Base-by-base conservation (phyloP, 306 rosid species). In the Ormosia emarginata region DNA sequence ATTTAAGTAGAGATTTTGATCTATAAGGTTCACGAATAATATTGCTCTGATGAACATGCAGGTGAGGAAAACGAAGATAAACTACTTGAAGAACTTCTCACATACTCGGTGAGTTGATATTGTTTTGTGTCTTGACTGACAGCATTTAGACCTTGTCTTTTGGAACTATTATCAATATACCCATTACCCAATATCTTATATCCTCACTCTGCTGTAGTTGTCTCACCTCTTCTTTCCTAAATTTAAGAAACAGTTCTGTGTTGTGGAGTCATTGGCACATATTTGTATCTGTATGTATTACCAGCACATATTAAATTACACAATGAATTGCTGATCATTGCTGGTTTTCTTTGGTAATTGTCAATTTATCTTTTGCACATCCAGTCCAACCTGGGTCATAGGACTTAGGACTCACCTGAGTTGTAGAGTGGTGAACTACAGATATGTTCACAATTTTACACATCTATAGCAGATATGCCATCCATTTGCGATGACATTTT, bases 41-140 rank as follows among this genome's bases (percentile, higher is more conserved):
- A 10, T 18, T 75, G 75, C 81, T 83, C 44, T 67, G 72, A 67
- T 82, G 82, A 84, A 77, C 74, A 78, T 87, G 66, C 90, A 93
- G 98, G 98, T 74, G 98, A 90, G 87, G 98, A 89, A 58, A 90
- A 91, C 17, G 83, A 88, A 65, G 86, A 84, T 76, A 85, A 88
- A 24, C 85, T 95, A 73, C 82, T 95, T 77, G 92, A 91, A 88
- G 91, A 92, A 40, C 92, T 95, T 46, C 98, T 95, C 78, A 80
- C 95, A 6, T 87, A 90, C 80, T 76, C 87, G 73, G 98, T 93
- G 86, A 89, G 98, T 82, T 53, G 84, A 85, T 81, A 58, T 68
- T 77, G 79, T 53, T 49, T 64, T 61, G 15, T 10, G n/a, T 78
- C n/a, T 61, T 47, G 58, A 55, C 12, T 81, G 74, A 50, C 56